A percentile compares a stretch with the other conserved stretches of the same genome.
These are phyloP conservation scores for Cytidiella melzeri DNA, from an alignment of 768 basidiomycete genomes.

Conservation along the genomic window DNA sequence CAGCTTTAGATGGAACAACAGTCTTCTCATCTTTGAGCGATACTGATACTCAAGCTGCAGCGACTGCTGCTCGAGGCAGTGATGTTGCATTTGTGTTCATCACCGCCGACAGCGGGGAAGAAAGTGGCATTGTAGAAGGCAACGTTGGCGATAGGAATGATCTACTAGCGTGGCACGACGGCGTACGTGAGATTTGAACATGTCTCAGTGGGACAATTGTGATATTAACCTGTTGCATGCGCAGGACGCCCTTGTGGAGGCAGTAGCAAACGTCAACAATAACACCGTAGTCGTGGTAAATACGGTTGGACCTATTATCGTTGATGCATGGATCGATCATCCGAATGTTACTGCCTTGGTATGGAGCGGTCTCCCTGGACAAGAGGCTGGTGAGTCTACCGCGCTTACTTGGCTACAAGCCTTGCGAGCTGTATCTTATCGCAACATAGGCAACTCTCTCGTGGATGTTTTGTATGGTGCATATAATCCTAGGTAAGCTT, in stretches of 20 bases:
- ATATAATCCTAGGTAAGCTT: slow-evolving; percentile 54
- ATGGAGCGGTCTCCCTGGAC: slow-evolving; percentile 56
- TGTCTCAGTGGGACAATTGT: not conserved
- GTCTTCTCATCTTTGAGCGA: slow-evolving; percentile 45
- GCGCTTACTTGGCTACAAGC: not conserved
- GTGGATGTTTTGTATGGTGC: slow-evolving; percentile 73
- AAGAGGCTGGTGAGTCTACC: slow-evolving; percentile 53
- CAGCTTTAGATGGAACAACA: slow-evolving; percentile 30
- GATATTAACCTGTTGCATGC: not conserved
- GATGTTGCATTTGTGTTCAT: slow-evolving; percentile 51
- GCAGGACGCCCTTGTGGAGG: slow-evolving; percentile 36
- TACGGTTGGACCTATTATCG: slow-evolving; percentile 57
- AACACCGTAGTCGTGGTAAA: slow-evolving; percentile 77
- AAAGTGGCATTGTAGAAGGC: slow-evolving; percentile 28
- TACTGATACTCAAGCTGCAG: slow-evolving; percentile 41
- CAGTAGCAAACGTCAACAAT: slow-evolving; percentile 59
- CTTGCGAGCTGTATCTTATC: not conserved
- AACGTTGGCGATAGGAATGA: slow-evolving; percentile 29
- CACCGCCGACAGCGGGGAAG: slow-evolving; percentile 30
- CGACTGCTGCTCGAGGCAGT: slow-evolving; percentile 40
- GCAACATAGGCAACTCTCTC: slow-evolving; percentile 42
- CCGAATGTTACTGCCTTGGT: slow-evolving; percentile 59
- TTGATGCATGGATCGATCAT: slow-evolving; percentile 70
- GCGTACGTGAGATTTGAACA: slow-evolving; percentile 20
- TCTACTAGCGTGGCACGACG: slow-evolving; percentile 22